These are phyloP conservation scores for Boletus sp. DNA, from an alignment of 1,284 basidiomycete species.

Conservation along the genomic window DNA sequence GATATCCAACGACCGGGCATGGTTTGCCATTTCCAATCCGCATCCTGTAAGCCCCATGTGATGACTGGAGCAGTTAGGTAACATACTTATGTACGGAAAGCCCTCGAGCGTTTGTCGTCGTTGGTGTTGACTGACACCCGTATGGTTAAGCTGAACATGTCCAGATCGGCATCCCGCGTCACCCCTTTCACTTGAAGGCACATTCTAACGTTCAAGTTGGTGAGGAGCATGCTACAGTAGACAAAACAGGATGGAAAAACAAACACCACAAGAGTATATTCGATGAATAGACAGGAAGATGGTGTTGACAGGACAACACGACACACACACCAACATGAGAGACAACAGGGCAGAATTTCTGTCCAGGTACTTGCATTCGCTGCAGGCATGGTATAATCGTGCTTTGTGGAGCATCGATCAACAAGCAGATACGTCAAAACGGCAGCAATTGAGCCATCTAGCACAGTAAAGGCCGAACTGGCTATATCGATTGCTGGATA, in stretches of 20 bases:
- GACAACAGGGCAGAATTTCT: background rate
- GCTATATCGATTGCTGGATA: background rate
- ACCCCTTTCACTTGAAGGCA: background rate
- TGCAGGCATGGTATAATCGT: background rate
- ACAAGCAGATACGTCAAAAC: conserved; percentile 15
- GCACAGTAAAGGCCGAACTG: background rate
- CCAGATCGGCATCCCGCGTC: background rate
- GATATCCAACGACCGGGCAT: background rate
- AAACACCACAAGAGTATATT: background rate
- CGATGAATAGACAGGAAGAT: background rate
- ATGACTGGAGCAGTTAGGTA: background rate
- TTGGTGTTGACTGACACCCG: background rate
- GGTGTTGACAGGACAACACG: background rate
- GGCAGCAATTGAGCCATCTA: background rate
- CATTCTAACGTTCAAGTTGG: background rate
- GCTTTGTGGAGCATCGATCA: no score
- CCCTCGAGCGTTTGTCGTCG: background rate
- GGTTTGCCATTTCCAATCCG: background rate
- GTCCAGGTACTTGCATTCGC: conserved; percentile 5
- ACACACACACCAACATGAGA: background rate
- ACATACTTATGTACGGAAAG: background rate
- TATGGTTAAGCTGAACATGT: background rate
- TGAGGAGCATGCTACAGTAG: background rate
- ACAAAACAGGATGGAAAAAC: background rate
- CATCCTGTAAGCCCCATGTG: background rate